These are phyloP conservation scores for Paraconiothyrium sp. DNA, from an alignment of 2,329 filamentous ascomycete species.

Conservation along the genomic window DNA sequence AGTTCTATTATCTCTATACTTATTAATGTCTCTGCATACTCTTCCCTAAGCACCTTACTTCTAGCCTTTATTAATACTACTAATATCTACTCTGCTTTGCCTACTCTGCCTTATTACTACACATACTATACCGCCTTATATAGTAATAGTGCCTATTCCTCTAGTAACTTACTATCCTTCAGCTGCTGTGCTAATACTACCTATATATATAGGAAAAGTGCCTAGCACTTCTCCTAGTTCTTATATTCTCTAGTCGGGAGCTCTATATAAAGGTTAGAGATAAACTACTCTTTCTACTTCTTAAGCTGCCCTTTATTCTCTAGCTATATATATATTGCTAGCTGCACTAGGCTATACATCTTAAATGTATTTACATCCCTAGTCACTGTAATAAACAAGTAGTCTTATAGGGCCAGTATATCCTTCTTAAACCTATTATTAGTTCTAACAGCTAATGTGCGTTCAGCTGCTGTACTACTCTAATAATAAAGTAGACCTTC, in stretches of 20 bases:
- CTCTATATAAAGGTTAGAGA: constrained; percentile 35
- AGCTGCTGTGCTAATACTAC: constrained; percentile 15
- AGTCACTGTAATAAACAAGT: not conserved
- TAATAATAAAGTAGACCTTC: constrained; percentile 27
- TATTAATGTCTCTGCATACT: not conserved
- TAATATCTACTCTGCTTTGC: constrained; percentile 16
- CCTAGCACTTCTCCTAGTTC: constrained; percentile 46
- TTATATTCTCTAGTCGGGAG: constrained; percentile 41
- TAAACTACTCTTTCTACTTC: constrained; percentile 40
- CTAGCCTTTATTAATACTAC: constrained; percentile 7
- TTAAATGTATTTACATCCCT: not conserved
- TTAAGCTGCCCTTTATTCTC: constrained; percentile 29
- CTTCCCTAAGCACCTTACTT: not conserved
- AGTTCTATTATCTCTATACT: not conserved
- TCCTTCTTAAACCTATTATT: not conserved
- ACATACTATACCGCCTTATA: constrained; percentile 24
- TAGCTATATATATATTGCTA: constrained; percentile 37
- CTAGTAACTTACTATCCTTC: constrained; percentile 1
- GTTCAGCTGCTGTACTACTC: not conserved
- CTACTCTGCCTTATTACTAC: constrained; percentile 6
- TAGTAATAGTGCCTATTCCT: constrained; percentile 19
- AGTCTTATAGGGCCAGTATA: not conserved
- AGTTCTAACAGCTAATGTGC: no score
- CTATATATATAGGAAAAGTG: constrained; percentile 43
- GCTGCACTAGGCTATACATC: constrained; percentile 48